phyloP scores from a whole-genome alignment of 2,329 filamentous ascomycete genomes.

The Pezicula radicicola region DNA sequence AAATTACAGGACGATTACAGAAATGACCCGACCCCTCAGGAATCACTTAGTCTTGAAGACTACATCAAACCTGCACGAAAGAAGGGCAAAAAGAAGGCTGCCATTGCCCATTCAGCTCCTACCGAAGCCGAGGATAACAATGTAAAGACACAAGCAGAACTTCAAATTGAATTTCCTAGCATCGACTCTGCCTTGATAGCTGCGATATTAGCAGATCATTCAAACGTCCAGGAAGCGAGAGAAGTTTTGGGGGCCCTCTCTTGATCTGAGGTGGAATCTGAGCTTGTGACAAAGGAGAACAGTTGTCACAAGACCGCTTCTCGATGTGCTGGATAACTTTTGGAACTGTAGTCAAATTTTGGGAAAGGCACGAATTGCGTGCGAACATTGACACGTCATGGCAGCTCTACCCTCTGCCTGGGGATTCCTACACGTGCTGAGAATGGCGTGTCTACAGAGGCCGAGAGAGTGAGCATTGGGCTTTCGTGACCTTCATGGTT shows the following conservation, averaged over 20 bases:
- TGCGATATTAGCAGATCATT: neutral
- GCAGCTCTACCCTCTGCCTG: no score
- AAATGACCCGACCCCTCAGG: neutral
- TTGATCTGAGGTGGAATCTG: neutral
- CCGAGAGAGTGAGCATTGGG: no score
- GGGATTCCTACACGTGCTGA: no score
- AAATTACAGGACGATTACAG: slow-evolving; percentile 1
- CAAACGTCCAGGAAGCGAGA: neutral
- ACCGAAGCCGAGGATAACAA: neutral
- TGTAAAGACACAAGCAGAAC: neutral
- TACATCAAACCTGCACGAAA: slow-evolving; percentile 1
- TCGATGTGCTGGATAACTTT: no score
- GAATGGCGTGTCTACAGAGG: no score
- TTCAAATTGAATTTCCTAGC: neutral
- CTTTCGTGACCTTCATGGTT: no score
- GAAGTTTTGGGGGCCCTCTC: neutral
- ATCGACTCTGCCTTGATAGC: neutral
- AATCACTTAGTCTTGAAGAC: neutral
- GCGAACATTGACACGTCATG: no score
- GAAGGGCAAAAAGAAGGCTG: neutral
- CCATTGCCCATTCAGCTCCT: neutral
- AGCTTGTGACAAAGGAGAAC: no score
- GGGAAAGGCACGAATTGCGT: no score
- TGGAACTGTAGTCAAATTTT: no score
- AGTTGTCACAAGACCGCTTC: no score